A percentile compares a stretch with the other conserved stretches of the same genome.
Conservation (phyloP, 345 rosid genomes). For the Bruguiera parviflora region DNA sequence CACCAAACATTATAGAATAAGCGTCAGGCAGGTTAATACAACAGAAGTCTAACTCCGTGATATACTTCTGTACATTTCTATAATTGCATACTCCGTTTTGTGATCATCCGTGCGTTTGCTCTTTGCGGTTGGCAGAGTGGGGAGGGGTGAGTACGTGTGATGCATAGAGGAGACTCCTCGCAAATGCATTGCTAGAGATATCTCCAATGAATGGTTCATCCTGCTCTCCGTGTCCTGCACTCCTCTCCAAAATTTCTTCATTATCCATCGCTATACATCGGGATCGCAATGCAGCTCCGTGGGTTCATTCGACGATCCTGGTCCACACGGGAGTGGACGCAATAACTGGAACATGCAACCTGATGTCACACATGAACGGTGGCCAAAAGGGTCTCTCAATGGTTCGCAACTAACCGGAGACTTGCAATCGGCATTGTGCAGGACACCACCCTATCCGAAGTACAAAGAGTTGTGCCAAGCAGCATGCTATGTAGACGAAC, state of each 20-base stretch:
- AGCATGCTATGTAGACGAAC: slow-evolving; percentile 84
- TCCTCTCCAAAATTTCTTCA: slow-evolving; percentile 70
- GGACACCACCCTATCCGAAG: slow-evolving; percentile 64
- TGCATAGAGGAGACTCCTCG: slow-evolving; percentile 85
- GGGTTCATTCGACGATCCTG: slow-evolving; percentile 70
- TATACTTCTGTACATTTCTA: background rate
- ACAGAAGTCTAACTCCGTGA: no score
- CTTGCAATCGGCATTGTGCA: slow-evolving; percentile 60
- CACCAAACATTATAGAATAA: no score
- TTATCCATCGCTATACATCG: slow-evolving; percentile 56
- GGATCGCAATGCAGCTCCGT: slow-evolving; percentile 64
- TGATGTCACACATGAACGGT: slow-evolving; percentile 59
- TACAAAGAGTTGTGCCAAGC: slow-evolving; percentile 68
- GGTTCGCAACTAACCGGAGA: slow-evolving; percentile 73
- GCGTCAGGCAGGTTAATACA: no score
- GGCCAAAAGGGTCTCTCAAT: slow-evolving; percentile 98
- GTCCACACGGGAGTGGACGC: slow-evolving; percentile 84
- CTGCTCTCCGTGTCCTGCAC: slow-evolving; percentile 86
- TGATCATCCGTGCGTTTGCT: background rate
- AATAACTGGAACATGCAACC: slow-evolving; percentile 59
- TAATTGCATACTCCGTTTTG: background rate
- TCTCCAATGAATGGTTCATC: slow-evolving; percentile 86
- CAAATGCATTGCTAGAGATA: slow-evolving; percentile 88
- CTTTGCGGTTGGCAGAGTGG: slow-evolving; percentile 69
- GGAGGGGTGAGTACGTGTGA: slow-evolving; percentile 95